Percentiles rank a stretch among this genome's conserved stretches.
These are phyloP conservation scores for Trebouxiophyceae sp. DNA, from an alignment of 163 green algal species.

Conservation along the genomic window DNA sequence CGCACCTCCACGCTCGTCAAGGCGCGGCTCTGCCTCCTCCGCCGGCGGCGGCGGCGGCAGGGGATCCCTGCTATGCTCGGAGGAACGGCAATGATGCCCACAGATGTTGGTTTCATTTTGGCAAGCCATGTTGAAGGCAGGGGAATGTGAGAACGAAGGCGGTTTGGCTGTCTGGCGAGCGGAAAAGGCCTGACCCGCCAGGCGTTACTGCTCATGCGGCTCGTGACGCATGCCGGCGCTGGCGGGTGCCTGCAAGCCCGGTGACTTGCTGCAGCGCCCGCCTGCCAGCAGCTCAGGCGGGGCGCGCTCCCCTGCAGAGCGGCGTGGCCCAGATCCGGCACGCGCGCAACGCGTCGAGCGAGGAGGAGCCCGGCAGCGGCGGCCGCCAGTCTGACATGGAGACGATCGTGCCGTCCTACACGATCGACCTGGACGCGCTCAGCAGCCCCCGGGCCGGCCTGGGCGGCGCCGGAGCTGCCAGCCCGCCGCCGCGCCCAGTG, in stretches of 20 bases:
- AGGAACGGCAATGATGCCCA: background rate
- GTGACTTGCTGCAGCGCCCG: too few species aligned
- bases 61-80: background rate
- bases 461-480: background rate
- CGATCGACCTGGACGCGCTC: background rate
- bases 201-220: background rate
- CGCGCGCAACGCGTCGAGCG: background rate
- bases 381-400: background rate
- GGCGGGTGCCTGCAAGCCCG: background rate
- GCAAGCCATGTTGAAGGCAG: background rate
- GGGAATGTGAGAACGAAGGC: background rate
- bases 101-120: background rate
- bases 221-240: background rate
- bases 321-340: background rate
- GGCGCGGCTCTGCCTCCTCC: background rate
- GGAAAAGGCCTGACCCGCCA: background rate
- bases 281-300: too few species aligned
- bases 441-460: background rate
- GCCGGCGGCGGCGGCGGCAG: background rate
- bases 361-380: background rate
- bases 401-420: background rate
- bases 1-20: constrained; percentile 1
- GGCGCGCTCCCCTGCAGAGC: background rate
- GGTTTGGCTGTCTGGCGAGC: background rate
- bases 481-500: background rate